Conservation (phyloP, 441 rosid genomes). For the Jatropha multifida region DNA sequence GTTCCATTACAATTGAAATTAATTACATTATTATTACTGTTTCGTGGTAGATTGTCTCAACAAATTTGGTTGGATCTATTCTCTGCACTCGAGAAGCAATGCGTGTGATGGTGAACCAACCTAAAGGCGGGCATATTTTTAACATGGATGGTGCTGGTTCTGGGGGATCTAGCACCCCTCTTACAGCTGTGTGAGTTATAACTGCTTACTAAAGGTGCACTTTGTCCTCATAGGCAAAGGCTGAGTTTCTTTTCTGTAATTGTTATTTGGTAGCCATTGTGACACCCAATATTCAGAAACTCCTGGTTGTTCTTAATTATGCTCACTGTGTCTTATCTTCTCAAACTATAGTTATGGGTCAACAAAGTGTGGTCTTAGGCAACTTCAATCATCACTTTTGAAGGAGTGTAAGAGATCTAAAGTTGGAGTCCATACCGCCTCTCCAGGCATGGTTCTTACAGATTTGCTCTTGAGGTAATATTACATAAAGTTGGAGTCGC, state of each 20-base stretch:
- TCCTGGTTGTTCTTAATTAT: not conserved
- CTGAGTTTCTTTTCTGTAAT: not conserved
- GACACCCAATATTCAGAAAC: not conserved
- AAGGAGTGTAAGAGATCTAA: constrained; percentile 78
- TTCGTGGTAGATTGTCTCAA: constrained; percentile 67
- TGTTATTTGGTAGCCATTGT: not conserved
- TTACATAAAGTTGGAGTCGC: not conserved
- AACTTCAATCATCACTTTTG: constrained; percentile 74
- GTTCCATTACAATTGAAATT: not conserved
- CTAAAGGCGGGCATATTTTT: constrained; percentile 79
- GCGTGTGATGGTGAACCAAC: constrained; percentile 63
- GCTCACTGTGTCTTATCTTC: constrained; percentile 17
- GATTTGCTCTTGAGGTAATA: constrained; percentile 76
- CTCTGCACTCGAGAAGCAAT: constrained; percentile 93
- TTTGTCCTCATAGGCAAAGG: not conserved
- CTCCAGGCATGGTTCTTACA: constrained; percentile 96
- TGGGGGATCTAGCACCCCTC: constrained; percentile 94
- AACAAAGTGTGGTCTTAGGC: constrained; percentile 92
- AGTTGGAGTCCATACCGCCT: constrained; percentile 87
- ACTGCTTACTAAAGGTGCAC: not conserved
- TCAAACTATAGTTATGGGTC: constrained; percentile 67
- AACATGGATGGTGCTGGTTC: constrained; percentile 99
- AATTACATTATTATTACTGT: not conserved
- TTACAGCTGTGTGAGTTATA: constrained; percentile 85
- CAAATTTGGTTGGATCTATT: constrained; percentile 86